phyloP scores from a whole-genome alignment of 129 eudicot species.

The Heracleum sosnowskyi region DNA sequence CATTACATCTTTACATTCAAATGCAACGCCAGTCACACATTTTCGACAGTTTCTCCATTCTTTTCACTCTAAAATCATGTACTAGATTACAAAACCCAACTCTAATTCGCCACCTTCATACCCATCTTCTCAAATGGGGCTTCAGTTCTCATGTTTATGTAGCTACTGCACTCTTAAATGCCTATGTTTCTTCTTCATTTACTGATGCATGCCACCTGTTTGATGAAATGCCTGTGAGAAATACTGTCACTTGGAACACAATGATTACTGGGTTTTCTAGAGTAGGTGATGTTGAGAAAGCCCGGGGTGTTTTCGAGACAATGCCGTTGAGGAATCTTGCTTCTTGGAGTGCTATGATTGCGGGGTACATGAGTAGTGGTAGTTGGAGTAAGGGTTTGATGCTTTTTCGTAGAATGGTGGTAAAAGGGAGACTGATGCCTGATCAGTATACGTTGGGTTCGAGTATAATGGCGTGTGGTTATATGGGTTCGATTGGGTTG shows the following conservation, averaged over 20 bases:
- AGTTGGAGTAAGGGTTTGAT: conserved; percentile 22
- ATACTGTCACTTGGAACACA: conserved; percentile 51
- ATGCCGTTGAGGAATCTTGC: conserved; percentile 41
- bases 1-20: conserved; percentile 41
- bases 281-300: conserved; percentile 25
- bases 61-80: conserved; percentile 43
- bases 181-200: conserved; percentile 21
- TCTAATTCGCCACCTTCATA: conserved; percentile 41
- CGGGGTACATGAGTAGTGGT: conserved; percentile 28
- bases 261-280: conserved; percentile 48
- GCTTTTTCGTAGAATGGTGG: conserved; percentile 35
- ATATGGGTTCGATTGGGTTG: conserved; percentile 42
- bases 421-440: conserved; percentile 33
- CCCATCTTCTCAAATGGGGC: conserved; percentile 49
- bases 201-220: conserved; percentile 39
- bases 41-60: conserved; percentile 38
- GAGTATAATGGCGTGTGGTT: conserved; percentile 35
- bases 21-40: conserved; percentile 36
- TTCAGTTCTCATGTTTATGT: conserved; percentile 40
- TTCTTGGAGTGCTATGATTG: conserved; percentile 58
- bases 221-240: conserved; percentile 63
- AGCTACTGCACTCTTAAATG: conserved; percentile 38
- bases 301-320: conserved; percentile 35
- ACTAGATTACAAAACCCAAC: conserved; percentile 30
- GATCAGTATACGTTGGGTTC: conserved; percentile 38